Percentiles rank a stretch among this genome's conserved stretches.
These are phyloP conservation scores for Parachlorella kessleri DNA, from an alignment of 139 green algal genomes.

Conservation along the genomic window DNA sequence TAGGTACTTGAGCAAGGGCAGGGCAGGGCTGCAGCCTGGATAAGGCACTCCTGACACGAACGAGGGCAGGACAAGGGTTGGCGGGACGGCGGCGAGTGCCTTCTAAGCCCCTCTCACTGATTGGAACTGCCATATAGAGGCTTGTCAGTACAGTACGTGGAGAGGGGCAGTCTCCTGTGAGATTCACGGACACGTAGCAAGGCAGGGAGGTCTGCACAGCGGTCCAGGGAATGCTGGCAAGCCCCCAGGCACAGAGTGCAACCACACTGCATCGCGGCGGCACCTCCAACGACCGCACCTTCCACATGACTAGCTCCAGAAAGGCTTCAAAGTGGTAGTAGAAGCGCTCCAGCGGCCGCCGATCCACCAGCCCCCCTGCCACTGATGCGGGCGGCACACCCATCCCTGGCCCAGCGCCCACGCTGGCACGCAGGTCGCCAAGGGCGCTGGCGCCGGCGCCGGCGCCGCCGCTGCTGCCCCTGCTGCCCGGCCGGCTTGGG, in stretches of 20 bases:
- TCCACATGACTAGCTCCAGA: slow-evolving; percentile 29
- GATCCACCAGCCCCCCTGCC: neutral
- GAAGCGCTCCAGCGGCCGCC: slow-evolving; percentile 24
- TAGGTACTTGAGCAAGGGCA: slow-evolving; percentile 17
- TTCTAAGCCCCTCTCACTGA: no score
- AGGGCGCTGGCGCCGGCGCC: neutral
- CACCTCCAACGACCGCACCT: slow-evolving; percentile 3
- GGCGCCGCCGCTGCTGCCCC: neutral
- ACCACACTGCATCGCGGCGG: neutral
- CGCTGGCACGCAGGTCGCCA: neutral
- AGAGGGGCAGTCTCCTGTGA: no score
- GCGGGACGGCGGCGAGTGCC: neutral
- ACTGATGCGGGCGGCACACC: neutral
- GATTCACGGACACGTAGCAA: no score
- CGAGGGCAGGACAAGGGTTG: neutral
- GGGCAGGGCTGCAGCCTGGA: neutral
- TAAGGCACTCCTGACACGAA: neutral
- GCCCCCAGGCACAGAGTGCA: neutral
- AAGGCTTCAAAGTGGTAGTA: slow-evolving; percentile 25
- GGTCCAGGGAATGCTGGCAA: no score
- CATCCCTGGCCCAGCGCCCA: neutral
- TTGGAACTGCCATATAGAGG: no score
- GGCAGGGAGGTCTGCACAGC: no score
- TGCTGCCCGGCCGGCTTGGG: neutral
- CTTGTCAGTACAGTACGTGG: no score